Base-by-base conservation (phyloP, 1,284 basidiomycete species). In the Termitomyces sp. region DNA sequence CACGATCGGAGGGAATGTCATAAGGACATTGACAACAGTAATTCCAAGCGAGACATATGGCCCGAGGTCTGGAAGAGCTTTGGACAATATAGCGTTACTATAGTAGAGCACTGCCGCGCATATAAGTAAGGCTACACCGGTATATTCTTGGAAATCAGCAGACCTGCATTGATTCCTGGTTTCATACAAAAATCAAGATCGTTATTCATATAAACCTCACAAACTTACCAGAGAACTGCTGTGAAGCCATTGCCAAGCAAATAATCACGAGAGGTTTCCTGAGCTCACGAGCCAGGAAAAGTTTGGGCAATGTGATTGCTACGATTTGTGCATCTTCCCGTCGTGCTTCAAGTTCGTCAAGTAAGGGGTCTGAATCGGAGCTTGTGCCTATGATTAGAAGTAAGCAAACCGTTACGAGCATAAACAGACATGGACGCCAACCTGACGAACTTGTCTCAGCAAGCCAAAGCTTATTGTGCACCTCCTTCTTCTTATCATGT, bases 81-180 rank as follows among this genome's bases (percentile, higher is more conserved):
- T 84, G 8, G 85, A 81, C 13, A 96, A 78, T 51, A 96, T 93
- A 39, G 86, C 82, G 58, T 92, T 94, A 68, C 90, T 93, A 71
- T 94, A 95, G 67, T 93, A 95, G 49, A 94, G 73, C 28, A 94
- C 92, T 77, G 55, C 24, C 9, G 21, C 19, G 1, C n/a, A 40
- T 13, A 46, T 58, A 30, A 54, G 34, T 36, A n/a, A n/a, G n/a
- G 24, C 12, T 43, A 13, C 40, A 21, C 12, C 30, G 41, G 17
- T 36, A 21, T 26, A 46, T 28, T 31, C 36, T 15, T 31, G n/a
- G 52, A 10, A 43, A 28, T 19, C 13, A 38, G 57, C 63, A 52
- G 36, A 75, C 73, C 75, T 73, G 74, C 72, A 61, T 74, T 75
- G 57, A 72, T 71, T 34, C 80, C 73, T 76, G 54, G 3, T 49